Evolutionary conservation across 352 stramenopile genomes (phyloP), one percentile per base, ranked within the genome.

Genomic region (Phytophthora europaea): DNA sequence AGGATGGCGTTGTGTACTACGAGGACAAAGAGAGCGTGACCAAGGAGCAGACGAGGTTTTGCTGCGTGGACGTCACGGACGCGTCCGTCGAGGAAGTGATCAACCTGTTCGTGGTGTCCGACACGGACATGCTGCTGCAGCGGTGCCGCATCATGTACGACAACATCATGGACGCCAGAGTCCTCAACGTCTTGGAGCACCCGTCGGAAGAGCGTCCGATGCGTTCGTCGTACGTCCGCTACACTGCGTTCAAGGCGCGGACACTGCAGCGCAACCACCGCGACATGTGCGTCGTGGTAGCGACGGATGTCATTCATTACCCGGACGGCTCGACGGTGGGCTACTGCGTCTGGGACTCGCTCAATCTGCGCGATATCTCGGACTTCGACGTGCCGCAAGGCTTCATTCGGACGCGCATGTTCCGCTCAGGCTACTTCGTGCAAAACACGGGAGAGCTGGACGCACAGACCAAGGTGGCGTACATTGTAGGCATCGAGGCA

Each of bases 291-390:
- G 79, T 86, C 4, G 66, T 82, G 18, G 76, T 84, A 22, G 70
- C 79, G 8, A 86, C 79, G 22, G 67, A 86, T 18, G 76, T 86
- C 36, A 75, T 75, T 8, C 31, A 74, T 15, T 77, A 51, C 47
- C 61, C 76, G 16, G 70, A 86, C 38, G 79, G 79, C 34, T 83
- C 79, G 18, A 86, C 73, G 0, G n/a, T 84, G 22, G 79, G 79
- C 61, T 86, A 86, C 58, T 86, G 79, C 53, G 79, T 86, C 10
- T 86, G 79, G 79, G 79, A 86, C 61, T 86, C 79, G 62, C 73
- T 86, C 10, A 80, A 84, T 47, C 31, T 82, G 36, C 65, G 64
- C 34, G 67, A 83, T 33, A 59, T 83, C 15, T 82, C 69, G 9
- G 48, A 79, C 16, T 69, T 83, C 7, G 61, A 84, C 22, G 59